Conservation (phyloP, 768 basidiomycete genomes). For the Leccinum arenicola region DNA sequence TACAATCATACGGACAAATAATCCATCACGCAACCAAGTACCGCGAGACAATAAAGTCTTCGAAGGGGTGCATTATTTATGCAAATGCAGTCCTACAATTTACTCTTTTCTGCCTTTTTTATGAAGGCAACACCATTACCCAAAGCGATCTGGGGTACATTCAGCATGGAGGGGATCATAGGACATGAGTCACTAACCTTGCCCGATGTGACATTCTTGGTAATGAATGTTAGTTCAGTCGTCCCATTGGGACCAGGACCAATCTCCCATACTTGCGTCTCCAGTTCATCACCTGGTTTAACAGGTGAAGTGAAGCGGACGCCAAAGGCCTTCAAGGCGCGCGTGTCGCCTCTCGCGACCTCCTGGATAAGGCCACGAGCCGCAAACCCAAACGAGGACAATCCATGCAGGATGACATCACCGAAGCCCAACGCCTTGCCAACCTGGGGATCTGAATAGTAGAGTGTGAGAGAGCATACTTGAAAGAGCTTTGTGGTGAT, state of each 20-base stretch:
- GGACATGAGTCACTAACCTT: slow-evolving; percentile 41
- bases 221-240: slow-evolving; percentile 57
- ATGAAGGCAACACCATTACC: slow-evolving; percentile 66
- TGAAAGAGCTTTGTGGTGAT: neutral
- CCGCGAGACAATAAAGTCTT: neutral
- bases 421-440: slow-evolving; percentile 78
- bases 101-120: slow-evolving; percentile 46
- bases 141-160: slow-evolving; percentile 41
- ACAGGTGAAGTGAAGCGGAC: slow-evolving; percentile 82
- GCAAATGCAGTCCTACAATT: slow-evolving; percentile 30
- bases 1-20: neutral
- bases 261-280: slow-evolving; percentile 79
- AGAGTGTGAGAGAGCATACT: neutral
- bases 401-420: slow-evolving; percentile 81
- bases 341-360: slow-evolving; percentile 58
- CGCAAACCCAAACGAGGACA: slow-evolving; percentile 78
- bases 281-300: slow-evolving; percentile 75
- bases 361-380: slow-evolving; percentile 71
- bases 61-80: neutral
- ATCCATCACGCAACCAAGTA: neutral
- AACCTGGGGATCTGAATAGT: slow-evolving; percentile 58
- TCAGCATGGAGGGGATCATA: neutral
- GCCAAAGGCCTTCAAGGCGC: slow-evolving; percentile 63
- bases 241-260: slow-evolving; percentile 61
- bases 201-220: slow-evolving; percentile 55